Base-by-base conservation (phyloP, 805 yeast species). In the Hanseniaspora singularis region DNA sequence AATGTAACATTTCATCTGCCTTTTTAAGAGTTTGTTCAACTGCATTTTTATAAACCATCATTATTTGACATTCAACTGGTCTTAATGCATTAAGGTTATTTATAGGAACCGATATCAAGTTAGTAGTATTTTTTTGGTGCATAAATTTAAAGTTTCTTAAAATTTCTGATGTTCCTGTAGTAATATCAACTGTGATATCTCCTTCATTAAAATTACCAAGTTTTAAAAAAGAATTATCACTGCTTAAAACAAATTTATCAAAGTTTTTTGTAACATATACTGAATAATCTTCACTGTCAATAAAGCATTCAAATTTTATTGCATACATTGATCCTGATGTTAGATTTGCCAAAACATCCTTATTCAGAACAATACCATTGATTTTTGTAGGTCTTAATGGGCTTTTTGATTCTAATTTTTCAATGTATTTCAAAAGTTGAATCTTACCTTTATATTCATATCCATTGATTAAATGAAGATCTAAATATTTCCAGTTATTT, bases 21-120 rank as follows among this genome's bases (percentile, higher is more conserved):
- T 32, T 44, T 12, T 24, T 24, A n/a, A 45, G 20, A 10, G 19
- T 2, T 22, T 32, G 28, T 1, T 24, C 20, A 18, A 38, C 16
- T 5, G 22, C 27, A 22, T 22, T 23, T 16, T 44, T 36, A 18
- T 36, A 44, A 19, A 44, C 30, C 23, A 33, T 14, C 11, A 44
- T 14, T 3, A 44, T 36, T 14, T 44, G 48, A 23, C 38, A 36
- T 3, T 44, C 48, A 15, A 37, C n/a, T 3, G 48, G 48, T 23
- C 34, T 44, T 30, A 37, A 14, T 12, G 26, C 23, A 24, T 37
- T 30, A 5, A 44, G 33, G 1, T 36, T 32, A 12, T 6, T 12
- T 2, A 44, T 15, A 18, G 20, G 24, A 8, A 44, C 12, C 14
- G 30, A n/a, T 10, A 31, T 12, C 40, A 44, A 23, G 16, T 20